phyloP scores from a whole-genome alignment of 352 stramenopile genomes.

The Aphanomyces astaci region DNA sequence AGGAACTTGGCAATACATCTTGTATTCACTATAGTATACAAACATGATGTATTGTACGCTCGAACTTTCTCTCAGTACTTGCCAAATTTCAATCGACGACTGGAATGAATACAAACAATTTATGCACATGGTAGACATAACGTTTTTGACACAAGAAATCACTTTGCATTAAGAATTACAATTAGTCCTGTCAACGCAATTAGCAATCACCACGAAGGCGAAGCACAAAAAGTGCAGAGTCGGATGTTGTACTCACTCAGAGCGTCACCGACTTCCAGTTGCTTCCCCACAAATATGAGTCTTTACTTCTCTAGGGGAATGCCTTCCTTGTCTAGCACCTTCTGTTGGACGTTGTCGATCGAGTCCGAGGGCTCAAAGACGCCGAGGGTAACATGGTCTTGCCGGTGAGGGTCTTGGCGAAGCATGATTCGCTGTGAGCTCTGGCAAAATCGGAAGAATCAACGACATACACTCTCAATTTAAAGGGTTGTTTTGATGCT shows the following conservation, averaged over 20 bases:
- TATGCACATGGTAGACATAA: too few relatives aligned
- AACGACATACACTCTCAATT: too few relatives aligned
- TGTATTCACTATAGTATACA: too few relatives aligned
- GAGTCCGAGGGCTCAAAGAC: conserved; percentile 89
- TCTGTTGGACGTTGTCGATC: conserved; percentile 96
- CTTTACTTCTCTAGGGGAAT: conserved; percentile 93
- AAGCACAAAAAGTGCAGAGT: conserved; percentile 82
- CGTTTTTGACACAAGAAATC: too few relatives aligned
- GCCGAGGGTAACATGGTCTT: conserved; percentile 90
- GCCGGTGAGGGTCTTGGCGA: conserved; percentile 90
- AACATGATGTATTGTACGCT: too few relatives aligned
- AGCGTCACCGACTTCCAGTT: conserved; percentile 91
- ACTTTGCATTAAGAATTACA: too few relatives aligned
- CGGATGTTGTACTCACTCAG: conserved; percentile 84
- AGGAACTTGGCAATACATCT: too few relatives aligned
- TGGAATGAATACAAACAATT: too few relatives aligned
- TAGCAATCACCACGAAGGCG: conserved; percentile 61
- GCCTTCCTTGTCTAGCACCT: conserved; percentile 91
- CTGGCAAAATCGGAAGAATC: neutral
- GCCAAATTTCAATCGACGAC: too few relatives aligned
- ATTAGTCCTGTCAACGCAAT: conserved; percentile 90
- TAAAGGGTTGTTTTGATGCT: too few relatives aligned
- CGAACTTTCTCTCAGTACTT: too few relatives aligned
- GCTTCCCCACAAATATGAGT: conserved; percentile 93
- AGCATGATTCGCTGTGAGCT: conserved; percentile 40